Percentiles rank a stretch among this genome's conserved stretches.
phyloP scores from a whole-genome alignment of 768 basidiomycete genomes.

The Mycena maculata region DNA sequence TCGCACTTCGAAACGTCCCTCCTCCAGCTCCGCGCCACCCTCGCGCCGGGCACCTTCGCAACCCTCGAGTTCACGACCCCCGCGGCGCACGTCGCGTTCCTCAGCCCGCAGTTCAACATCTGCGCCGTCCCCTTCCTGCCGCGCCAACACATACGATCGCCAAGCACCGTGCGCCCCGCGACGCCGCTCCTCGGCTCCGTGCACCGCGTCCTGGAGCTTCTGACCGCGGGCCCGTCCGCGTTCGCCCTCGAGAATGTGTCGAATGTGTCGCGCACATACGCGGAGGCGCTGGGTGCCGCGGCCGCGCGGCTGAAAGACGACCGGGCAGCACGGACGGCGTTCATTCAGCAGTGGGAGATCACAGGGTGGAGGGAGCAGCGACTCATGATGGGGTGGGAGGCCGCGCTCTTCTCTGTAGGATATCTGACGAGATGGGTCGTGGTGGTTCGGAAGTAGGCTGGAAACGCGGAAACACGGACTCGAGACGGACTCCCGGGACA shows the following conservation, averaged over 20 bases:
- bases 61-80: constrained; percentile 54
- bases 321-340: constrained; percentile 37
- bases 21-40: constrained; percentile 31
- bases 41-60: constrained; percentile 34
- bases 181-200: constrained; percentile 54
- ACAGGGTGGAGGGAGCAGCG: constrained; percentile 59
- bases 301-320: constrained; percentile 45
- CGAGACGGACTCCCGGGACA: too few relatives aligned
- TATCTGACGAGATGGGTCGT: constrained; percentile 62
- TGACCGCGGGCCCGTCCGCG: constrained; percentile 43
- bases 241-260: constrained; percentile 48
- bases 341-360: constrained; percentile 47
- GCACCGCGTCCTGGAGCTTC: constrained; percentile 49
- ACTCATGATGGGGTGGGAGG: constrained; percentile 64
- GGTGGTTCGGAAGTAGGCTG: constrained; percentile 39
- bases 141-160: constrained; percentile 34
- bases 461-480: too few relatives aligned
- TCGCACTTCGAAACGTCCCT: constrained; percentile 38
- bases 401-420: constrained; percentile 57
- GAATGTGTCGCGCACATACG: constrained; percentile 54
- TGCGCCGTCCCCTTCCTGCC: constrained; percentile 59
- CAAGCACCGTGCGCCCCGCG: constrained; percentile 41
- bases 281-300: constrained; percentile 38
- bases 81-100: constrained; percentile 46
- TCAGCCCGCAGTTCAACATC: constrained; percentile 52